Evolutionary conservation across 2,329 filamentous ascomycete species (phyloP), one percentile per base, ranked within the genome.

Genomic region (Aspergillus hortae): DNA sequence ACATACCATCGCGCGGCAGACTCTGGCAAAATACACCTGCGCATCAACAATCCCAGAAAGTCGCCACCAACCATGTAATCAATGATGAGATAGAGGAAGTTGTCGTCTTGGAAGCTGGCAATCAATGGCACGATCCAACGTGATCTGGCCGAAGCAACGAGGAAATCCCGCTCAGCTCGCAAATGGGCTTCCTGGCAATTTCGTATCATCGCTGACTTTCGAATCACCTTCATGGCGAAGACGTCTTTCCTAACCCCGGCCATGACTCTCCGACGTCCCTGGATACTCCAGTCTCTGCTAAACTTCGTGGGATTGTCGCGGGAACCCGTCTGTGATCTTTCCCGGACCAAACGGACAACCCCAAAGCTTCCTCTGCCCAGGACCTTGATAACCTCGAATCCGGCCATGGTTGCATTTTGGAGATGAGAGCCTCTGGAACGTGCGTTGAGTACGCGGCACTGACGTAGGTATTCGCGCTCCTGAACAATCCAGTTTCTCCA

Each of bases 31-130:
- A 89, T 83, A 55, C 94, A 91, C 65, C 95, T 89, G 14, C 92
- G 85, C 50, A 96, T 88, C 14, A 99, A 75, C 0, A 96, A 73
- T 1, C 89, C 89, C 0, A 99, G 79, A 60, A 99, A 97, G 67
- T 99, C 92, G 0, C 94, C 92, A 0, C 92, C 94, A 2, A 95
- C 87, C 90, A 96, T 96, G 67, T 95, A 99, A 54, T 97, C 92
- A 91, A 97, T 96, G 48, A 96, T 88, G 5, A 99, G 82, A 63
- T 97, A 97, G 5, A 99, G 78, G 61, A 89, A 90, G 40, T 82
- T 80, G 33, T 82, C 76, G 67, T 97, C 94, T 69, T 97, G 90
- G 59, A 97, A 97, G 64, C 90, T 94, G 46, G 89, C 81, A 46
- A 96, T 81, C 33, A 99, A 76, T 1, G 92, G 89, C 2, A 97